phyloP scores from a whole-genome alignment of 139 green algal species.

The Chlorella sorokiniana region DNA sequence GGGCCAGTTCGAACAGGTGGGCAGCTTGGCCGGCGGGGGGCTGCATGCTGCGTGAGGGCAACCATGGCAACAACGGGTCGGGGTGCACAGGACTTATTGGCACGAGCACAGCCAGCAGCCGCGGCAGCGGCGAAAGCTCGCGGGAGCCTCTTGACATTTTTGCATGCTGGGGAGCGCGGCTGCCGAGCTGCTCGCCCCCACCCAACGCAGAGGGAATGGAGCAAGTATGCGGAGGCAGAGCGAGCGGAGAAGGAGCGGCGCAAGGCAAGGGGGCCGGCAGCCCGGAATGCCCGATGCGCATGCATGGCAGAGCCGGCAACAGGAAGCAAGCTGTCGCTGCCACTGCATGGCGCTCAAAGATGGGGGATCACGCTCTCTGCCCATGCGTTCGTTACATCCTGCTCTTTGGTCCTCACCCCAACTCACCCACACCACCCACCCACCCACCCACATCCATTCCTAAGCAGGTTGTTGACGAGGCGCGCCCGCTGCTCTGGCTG shows the following conservation, averaged over 20 bases:
- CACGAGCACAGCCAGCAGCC: no score
- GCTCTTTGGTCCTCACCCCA: no score
- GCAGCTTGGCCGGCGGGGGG: background rate
- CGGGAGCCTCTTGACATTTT: background rate
- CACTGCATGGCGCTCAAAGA: no score
- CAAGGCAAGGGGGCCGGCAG: background rate
- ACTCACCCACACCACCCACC: no score
- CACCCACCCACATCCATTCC: background rate
- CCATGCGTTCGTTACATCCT: no score
- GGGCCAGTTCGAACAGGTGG: constrained; percentile 1
- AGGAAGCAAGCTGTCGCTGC: background rate
- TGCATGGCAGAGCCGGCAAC: background rate
- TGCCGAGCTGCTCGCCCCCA: background rate
- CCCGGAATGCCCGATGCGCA: background rate
- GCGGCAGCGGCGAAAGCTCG: no score
- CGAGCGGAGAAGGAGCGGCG: constrained; percentile 34
- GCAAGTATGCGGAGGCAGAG: constrained; percentile 27
- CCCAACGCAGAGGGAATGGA: constrained; percentile 16
- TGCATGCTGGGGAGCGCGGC: background rate
- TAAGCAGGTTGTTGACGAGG: constrained; percentile 24
- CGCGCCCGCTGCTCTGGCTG: background rate
- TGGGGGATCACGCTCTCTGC: no score
- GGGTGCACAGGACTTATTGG: no score
- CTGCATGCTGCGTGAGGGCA: background rate
- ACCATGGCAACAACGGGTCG: no score